These are phyloP conservation scores for Dimocarpus longan DNA, from an alignment of 345 rosid species.

Conservation along the genomic window DNA sequence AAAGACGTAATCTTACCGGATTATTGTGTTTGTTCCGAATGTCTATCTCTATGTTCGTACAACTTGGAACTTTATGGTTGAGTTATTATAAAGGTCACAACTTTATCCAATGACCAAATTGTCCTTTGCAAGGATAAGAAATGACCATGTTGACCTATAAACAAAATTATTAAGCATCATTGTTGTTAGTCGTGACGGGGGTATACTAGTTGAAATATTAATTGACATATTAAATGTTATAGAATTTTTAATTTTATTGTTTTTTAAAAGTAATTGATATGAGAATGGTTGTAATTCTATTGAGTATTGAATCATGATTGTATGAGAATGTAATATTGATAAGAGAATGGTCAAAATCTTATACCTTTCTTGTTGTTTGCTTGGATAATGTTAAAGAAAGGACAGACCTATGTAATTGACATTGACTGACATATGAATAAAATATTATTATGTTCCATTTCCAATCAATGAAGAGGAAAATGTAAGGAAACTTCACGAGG, in stretches of 20 bases:
- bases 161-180: too few species aligned
- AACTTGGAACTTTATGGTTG: not conserved
- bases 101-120: not conserved
- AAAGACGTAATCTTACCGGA: not conserved
- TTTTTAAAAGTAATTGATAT: too few species aligned
- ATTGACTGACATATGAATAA: not conserved
- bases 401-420: not conserved
- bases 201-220: too few species aligned
- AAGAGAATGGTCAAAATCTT: not conserved
- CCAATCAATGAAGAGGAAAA: not conserved
- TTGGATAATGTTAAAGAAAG: not conserved
- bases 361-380: not conserved
- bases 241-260: too few species aligned
- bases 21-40: not conserved
- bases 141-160: not conserved
- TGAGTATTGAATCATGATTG: too few species aligned
- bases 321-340: not conserved
- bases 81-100: not conserved
- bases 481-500: not conserved
- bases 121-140: not conserved
- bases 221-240: too few species aligned
- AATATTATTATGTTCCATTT: not conserved
- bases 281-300: too few species aligned
- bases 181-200: too few species aligned
- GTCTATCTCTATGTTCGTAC: not conserved